Base-by-base conservation (phyloP, 2,329 filamentous ascomycete species). In the Aspergillus terreus region DNA sequence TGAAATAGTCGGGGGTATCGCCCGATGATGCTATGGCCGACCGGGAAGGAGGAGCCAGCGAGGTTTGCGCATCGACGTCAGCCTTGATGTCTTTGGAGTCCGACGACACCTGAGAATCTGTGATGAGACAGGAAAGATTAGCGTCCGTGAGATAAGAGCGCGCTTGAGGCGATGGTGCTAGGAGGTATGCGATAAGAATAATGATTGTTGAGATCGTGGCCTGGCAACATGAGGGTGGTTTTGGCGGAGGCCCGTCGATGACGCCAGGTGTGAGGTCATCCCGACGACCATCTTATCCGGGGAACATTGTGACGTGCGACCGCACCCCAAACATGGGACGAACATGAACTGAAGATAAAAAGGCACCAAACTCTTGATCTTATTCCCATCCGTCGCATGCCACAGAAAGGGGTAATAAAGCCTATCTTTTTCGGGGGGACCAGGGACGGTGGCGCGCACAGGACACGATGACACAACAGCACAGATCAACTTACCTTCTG, bases 1-100 rank as follows among this genome's bases (percentile, higher is more conserved):
- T 80, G 70, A 90, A 90, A 72, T 87, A 90, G 65, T 90, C 86
- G 44, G 83, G 80, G 7, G 82, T 82, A 61, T 84, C 80, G 50
- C 74, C 71, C 52, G 76, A 72, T 57, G 74, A 75, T 50, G 84
- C 82, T 44, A 62, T 63, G 47, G 69, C 68, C 49, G 75, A 75
- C 71, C 85, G 85, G 53, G 86, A 86, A 50, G 87, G 86, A 60
- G 86, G 86, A 59, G 85, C 84, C 65, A 90, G 80, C 50, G 85
- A 83, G 73, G 83, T 83, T 64, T 83, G 76, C 49, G 74, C 70
- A 67, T 86, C 83, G 70, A 77, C 76, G 77, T 82, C 64, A 15
- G 66, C 61, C 51, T 73, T 70, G 17, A 57, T 56, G n/a, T 71
- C 67, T 55, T 70, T 69, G 47, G 52, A 54, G 30, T 66, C 68